Evolutionary conservation across 768 basidiomycete genomes (phyloP), one percentile per base, ranked within the genome.

Genomic region (Lentinula sp.): DNA sequence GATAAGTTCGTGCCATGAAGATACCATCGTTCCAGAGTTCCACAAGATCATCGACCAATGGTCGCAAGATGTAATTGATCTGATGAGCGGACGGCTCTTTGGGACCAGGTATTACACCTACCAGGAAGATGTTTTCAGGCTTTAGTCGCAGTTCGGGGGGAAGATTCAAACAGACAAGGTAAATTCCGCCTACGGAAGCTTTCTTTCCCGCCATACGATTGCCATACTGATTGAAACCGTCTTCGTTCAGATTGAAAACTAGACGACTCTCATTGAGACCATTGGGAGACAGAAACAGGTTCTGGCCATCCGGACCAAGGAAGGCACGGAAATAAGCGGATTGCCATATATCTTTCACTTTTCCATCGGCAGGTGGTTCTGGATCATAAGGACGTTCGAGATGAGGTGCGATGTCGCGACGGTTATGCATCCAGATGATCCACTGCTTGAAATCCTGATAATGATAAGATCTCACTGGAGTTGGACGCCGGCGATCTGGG

Each of bases 51-150:
- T 75, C 68, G 35, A 75, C 64, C 1, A 75, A 23, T 2, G 70
- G 74, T 18, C 42, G 42, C 9, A 61, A 60, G 54, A 71, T 68
- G 16, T 65, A 65, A 46, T 74, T 72, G 36, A 71, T 66, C 4
- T 63, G 35, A 15, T 68, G 62, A 0, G 62, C 52, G 1, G 66
- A 60, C 0, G 71, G 76, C 56, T 77, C 72, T 5, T 66, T 60
- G 4, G 74, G 75, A 0, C 75, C 74, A 51, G 76, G 74, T 13
- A 78, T 71, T 2, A 77, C 65, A 0, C 70, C 72, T 28, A 67
- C 71, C 12, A 77, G 54, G 57, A 73, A 74, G 54, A 74, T 71
- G 53, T 77, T 73, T 61, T 77, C 73, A 0, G 64, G 49, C 16
- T 69, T 63, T 51, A 73, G 69, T 4, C 71, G 68, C 1, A 73